These are phyloP conservation scores for Lasiodiplodia theobromae DNA, from an alignment of 2,329 filamentous ascomycete species.

Conservation along the genomic window DNA sequence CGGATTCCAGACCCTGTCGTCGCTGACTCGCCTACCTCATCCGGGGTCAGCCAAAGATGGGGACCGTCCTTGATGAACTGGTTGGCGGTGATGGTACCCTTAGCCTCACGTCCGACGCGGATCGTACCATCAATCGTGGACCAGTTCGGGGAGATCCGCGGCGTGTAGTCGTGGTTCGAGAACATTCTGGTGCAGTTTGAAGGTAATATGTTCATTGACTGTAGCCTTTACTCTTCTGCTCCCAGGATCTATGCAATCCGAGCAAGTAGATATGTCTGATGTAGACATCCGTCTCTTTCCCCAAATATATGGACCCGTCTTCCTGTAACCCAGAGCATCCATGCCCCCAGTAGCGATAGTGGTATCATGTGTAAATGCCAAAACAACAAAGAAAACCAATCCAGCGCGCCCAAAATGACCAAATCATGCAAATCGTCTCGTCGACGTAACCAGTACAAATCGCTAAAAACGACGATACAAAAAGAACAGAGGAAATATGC, in stretches of 20 bases:
- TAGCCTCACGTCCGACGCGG: no score
- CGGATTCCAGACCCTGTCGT: constrained; percentile 5
- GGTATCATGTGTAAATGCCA: constrained; percentile 26
- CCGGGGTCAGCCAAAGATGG: not conserved
- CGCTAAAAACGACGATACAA: constrained; percentile 16
- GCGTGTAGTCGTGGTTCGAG: not conserved
- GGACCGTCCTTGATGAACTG: not conserved
- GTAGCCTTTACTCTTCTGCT: not conserved
- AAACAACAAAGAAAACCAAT: not conserved
- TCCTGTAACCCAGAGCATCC: constrained; percentile 24
- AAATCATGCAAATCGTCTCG: constrained; percentile 18
- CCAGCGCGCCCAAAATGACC: constrained; percentile 13
- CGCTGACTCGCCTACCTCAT: not conserved
- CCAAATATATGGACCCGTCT: not conserved
- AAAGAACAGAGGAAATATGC: not conserved
- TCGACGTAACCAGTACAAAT: constrained; percentile 25
- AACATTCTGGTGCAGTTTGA: not conserved
- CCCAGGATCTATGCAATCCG: constrained; percentile 14
- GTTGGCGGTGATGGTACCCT: not conserved
- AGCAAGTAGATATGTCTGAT: constrained; percentile 10
- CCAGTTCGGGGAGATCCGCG: not conserved
- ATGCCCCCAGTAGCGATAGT: constrained; percentile 24
- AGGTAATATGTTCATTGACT: constrained; percentile 8
- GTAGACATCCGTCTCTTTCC: not conserved
- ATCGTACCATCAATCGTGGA: no score